phyloP scores from a whole-genome alignment of 495 filamentous ascomycete species.

The Aspergillus bridgeri region DNA sequence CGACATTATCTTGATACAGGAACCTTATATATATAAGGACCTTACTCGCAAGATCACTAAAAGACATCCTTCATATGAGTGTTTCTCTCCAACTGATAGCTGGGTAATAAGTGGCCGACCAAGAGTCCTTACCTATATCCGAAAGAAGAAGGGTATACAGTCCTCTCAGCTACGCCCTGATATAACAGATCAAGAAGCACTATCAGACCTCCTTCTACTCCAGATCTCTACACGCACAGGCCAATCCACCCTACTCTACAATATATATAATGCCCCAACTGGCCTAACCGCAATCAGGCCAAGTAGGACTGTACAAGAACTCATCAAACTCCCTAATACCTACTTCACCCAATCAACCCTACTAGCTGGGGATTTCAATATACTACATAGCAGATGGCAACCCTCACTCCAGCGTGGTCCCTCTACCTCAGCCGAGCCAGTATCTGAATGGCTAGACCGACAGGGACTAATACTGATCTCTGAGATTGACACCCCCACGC shows the following conservation, averaged over 20 bases:
- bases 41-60: not conserved
- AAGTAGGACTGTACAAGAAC: not conserved
- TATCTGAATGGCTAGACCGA: not conserved
- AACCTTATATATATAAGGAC: too few relatives aligned
- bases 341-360: not conserved
- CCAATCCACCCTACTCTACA: not conserved
- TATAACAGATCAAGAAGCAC: too few relatives aligned
- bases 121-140: not conserved
- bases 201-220: too few relatives aligned
- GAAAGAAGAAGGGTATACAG: too few relatives aligned
- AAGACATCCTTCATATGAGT: not conserved
- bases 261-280: not conserved
- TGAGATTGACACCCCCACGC: too few relatives aligned
- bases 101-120: not conserved
- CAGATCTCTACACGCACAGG: not conserved
- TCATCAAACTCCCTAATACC: not conserved
- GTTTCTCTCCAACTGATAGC: not conserved
- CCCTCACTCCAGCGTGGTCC: not conserved
- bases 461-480: not conserved
- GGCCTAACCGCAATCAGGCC: not conserved
- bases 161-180: too few relatives aligned
- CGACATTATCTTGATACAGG: not conserved
- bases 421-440: not conserved
- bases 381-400: not conserved
- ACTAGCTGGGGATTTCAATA: not conserved